phyloP scores from a whole-genome alignment of 2,329 filamentous ascomycete genomes.

The Sclerotinia borealis region DNA sequence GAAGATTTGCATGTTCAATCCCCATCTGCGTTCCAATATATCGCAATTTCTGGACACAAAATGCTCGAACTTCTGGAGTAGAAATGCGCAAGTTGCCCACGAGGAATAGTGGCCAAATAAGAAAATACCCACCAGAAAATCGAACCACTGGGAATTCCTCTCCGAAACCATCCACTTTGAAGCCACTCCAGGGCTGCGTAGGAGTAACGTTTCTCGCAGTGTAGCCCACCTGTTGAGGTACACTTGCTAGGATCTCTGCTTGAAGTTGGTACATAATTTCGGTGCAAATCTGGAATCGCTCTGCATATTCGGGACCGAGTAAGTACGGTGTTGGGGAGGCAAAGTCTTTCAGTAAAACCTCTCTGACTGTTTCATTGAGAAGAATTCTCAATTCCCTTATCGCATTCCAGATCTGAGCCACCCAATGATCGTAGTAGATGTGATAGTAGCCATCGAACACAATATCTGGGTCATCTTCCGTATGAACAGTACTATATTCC shows the following conservation, averaged over 20 bases:
- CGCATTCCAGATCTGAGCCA: conserved; percentile 28
- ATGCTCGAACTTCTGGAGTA: conserved; percentile 15
- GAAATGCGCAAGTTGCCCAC: conserved; percentile 20
- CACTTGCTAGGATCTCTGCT: conserved; percentile 25
- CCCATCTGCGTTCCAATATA: conserved; percentile 22
- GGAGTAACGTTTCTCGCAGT: neutral
- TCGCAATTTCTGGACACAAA: conserved; percentile 21
- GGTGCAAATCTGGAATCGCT: conserved; percentile 12
- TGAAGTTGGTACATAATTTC: conserved; percentile 19
- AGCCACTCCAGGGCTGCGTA: neutral
- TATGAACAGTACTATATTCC: conserved; percentile 23
- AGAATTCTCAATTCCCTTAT: conserved; percentile 25
- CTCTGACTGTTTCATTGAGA: conserved; percentile 23
- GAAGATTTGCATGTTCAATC: conserved; percentile 23
- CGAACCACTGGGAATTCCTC: conserved; percentile 8
- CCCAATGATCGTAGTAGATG: conserved; percentile 25
- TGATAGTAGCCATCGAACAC: conserved; percentile 29
- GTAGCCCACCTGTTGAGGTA: conserved; percentile 23
- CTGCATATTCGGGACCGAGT: conserved; percentile 12
- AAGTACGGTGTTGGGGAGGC: conserved; percentile 12
- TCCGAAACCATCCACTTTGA: neutral
- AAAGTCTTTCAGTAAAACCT: conserved; percentile 16
- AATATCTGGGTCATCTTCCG: conserved; percentile 20
- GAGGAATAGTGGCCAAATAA: conserved; percentile 30
- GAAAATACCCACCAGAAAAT: conserved; percentile 21